A percentile compares a stretch with the other conserved stretches of the same genome.
Conservation (phyloP, 495 filamentous ascomycete genomes). For the Lasiosphaeriaceae sp. region DNA sequence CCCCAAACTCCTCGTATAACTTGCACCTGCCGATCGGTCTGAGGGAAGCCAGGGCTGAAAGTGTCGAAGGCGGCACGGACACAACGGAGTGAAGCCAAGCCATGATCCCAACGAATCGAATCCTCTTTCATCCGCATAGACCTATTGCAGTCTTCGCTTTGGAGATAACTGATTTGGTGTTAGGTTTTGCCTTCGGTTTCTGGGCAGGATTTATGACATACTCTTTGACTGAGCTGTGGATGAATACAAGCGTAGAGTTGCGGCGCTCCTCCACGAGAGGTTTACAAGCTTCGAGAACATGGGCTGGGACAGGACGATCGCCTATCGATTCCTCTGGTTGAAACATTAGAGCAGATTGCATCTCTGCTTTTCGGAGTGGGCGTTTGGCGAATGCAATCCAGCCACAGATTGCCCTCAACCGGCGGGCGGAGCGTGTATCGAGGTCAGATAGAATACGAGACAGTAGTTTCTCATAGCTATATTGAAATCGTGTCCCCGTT, state of each 20-base stretch:
- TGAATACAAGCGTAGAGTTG: constrained; percentile 24
- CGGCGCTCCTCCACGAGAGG: constrained; percentile 25
- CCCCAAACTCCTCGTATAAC: constrained; percentile 24
- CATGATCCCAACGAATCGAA: constrained; percentile 11
- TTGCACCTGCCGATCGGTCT: constrained; percentile 1
- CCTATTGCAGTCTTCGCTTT: constrained; percentile 8
- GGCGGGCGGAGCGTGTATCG: constrained; percentile 20
- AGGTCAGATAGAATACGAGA: constrained; percentile 16
- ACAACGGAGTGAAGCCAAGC: constrained; percentile 16
- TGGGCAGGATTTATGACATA: constrained; percentile 5
- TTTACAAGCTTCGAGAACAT: constrained; percentile 30
- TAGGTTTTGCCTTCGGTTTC: not conserved
- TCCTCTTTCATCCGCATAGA: constrained; percentile 6
- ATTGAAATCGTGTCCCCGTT: not conserved
- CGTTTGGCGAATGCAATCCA: constrained; percentile 34
- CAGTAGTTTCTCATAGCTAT: constrained; percentile 27
- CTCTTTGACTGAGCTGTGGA: constrained; percentile 33
- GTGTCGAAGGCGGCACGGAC: constrained; percentile 12
- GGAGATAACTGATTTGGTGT: constrained; percentile 20
- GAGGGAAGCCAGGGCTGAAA: not conserved
- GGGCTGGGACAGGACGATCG: constrained; percentile 9
- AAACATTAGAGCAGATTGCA: constrained; percentile 29
- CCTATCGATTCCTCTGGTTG: constrained; percentile 10
- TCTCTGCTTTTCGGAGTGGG: constrained; percentile 23
- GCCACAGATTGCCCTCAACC: constrained; percentile 24